phyloP scores from a whole-genome alignment of 2,329 filamentous ascomycete genomes.

The Calonectria naviculata region DNA sequence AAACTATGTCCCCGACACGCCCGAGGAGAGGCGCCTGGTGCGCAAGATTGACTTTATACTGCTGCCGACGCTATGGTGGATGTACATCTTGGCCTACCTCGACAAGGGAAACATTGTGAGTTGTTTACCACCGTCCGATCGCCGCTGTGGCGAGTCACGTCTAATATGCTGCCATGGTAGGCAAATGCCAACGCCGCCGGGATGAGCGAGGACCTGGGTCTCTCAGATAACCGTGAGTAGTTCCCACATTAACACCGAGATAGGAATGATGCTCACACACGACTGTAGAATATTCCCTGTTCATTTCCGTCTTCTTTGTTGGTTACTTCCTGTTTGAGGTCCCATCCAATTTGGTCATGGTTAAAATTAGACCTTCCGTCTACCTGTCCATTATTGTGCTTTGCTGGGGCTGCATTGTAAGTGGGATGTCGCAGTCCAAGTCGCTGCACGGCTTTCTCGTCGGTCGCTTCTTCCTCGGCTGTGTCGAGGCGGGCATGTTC shows the following conservation, averaged over 20 bases:
- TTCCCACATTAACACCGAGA: not conserved
- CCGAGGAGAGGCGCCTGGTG: slow-evolving; percentile 50
- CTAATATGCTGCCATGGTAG: not conserved
- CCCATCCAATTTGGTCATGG: slow-evolving; percentile 25
- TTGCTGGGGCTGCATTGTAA: slow-evolving; percentile 26
- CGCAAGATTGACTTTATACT: slow-evolving; percentile 58
- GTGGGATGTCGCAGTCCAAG: slow-evolving; percentile 24
- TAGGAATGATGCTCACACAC: not conserved
- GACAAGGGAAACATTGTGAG: slow-evolving; percentile 44
- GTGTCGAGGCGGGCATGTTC: slow-evolving; percentile 72
- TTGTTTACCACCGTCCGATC: not conserved
- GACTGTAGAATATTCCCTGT: slow-evolving; percentile 25
- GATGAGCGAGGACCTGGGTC: slow-evolving; percentile 23
- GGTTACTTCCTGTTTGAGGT: slow-evolving; percentile 26
- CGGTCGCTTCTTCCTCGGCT: slow-evolving; percentile 66
- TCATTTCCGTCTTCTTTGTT: slow-evolving; percentile 27
- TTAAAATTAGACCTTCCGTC: slow-evolving; percentile 25
- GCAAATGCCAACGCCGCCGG: slow-evolving; percentile 30
- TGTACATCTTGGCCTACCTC: slow-evolving; percentile 44
- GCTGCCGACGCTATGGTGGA: slow-evolving; percentile 57
- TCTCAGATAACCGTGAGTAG: slow-evolving; percentile 19
- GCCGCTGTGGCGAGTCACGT: not conserved
- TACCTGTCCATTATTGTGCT: slow-evolving; percentile 24
- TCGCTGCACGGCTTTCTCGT: slow-evolving; percentile 29
- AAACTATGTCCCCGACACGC: slow-evolving; percentile 25